Percentiles rank a stretch among this genome's conserved stretches.
phyloP scores from a whole-genome alignment of 352 stramenopile species.

The Globisporangium rhizosaccharum region DNA sequence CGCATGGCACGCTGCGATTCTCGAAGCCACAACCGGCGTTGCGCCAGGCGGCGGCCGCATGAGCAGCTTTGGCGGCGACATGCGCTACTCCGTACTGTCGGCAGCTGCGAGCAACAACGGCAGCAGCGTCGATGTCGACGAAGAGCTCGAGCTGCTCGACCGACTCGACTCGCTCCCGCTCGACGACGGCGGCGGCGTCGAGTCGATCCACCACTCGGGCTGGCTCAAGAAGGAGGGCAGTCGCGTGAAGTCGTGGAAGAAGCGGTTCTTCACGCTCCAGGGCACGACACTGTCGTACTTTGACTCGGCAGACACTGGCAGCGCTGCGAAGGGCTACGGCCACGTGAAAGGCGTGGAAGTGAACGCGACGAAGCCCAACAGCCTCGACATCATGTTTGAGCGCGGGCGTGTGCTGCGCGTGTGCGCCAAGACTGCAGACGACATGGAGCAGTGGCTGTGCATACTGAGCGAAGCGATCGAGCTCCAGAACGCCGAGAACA shows the following conservation, averaged over 20 bases:
- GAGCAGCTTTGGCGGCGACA: conserved; percentile 13
- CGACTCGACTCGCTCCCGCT: conserved; percentile 50
- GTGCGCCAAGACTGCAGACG: conserved; percentile 42
- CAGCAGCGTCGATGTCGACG: conserved; percentile 37
- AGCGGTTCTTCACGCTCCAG: conserved; percentile 70
- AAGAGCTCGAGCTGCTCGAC: conserved; percentile 49
- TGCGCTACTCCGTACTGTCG: conserved; percentile 45
- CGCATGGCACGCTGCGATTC: conserved; percentile 70
- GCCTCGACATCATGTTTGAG: conserved; percentile 75
- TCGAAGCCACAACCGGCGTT: conserved; percentile 44
- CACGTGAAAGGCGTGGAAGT: conserved; percentile 74
- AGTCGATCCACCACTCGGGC: conserved; percentile 61
- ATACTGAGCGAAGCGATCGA: conserved; percentile 72
- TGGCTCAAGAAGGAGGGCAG: conserved; percentile 80
- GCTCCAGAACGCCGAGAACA: conserved; percentile 42
- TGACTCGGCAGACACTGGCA: conserved; percentile 67
- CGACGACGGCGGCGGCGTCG: conserved; percentile 32
- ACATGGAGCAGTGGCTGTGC: conserved; percentile 75
- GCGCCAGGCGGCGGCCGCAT: conserved; percentile 9
- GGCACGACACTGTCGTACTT: conserved; percentile 82
- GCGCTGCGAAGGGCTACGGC: conserved; percentile 72
- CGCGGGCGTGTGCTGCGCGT: conserved; percentile 72
- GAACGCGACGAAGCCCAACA: conserved; percentile 46
- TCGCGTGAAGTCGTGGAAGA: conserved; percentile 79
- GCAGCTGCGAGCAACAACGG: conserved; percentile 16